Evolutionary conservation across 2,329 filamentous ascomycete species (phyloP).

Genomic region (Epichloe brachyelytri): DNA sequence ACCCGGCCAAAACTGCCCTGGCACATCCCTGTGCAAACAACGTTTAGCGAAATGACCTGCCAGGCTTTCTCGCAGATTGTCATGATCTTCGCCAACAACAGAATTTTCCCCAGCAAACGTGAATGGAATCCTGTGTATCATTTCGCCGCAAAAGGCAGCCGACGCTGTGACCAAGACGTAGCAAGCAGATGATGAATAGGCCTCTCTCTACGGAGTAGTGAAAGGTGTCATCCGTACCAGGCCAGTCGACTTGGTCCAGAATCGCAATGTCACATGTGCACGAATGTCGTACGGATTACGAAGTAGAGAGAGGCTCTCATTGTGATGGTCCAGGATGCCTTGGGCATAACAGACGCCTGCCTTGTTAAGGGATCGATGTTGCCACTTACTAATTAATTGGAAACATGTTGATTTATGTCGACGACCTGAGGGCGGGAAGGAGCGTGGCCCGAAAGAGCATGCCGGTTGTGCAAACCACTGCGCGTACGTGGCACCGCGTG

Average conservation of each 20-base stretch:
- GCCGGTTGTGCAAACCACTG: background rate
- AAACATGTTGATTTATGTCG: background rate
- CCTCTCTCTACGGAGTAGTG: too few species aligned
- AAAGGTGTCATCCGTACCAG: too few species aligned
- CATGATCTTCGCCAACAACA: background rate
- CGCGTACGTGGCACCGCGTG: background rate
- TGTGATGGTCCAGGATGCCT: too few species aligned
- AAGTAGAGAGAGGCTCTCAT: too few species aligned
- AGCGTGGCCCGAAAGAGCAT: background rate
- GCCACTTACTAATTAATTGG: background rate
- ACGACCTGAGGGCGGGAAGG: background rate
- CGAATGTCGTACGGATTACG: background rate
- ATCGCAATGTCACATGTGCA: background rate
- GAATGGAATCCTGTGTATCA: background rate
- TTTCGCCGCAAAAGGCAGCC: background rate
- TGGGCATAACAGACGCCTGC: too few species aligned
- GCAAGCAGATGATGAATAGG: too few species aligned
- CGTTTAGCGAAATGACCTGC: constrained; percentile 22
- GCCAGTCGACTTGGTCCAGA: too few species aligned
- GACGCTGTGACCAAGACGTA: background rate
- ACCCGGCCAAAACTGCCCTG: background rate
- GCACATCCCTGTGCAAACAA: constrained; percentile 15
- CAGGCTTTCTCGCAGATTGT: background rate
- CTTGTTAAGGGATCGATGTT: background rate
- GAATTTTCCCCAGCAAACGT: background rate